These are phyloP conservation scores for Boletus coccyginus DNA, from an alignment of 768 basidiomycete genomes.

Conservation along the genomic window DNA sequence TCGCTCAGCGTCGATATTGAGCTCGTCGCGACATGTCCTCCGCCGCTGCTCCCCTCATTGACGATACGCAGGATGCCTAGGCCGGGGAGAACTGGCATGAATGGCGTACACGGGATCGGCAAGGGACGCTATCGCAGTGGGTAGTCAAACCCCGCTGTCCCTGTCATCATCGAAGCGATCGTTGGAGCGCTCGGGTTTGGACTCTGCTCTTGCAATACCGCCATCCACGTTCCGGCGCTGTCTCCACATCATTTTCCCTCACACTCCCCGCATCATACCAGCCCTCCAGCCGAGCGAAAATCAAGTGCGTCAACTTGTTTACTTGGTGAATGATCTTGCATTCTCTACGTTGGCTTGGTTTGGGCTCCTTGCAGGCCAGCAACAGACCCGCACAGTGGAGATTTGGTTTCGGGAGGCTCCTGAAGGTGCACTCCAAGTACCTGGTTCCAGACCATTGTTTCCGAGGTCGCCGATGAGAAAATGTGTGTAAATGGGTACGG, in stretches of 20 bases:
- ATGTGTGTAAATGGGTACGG: not conserved
- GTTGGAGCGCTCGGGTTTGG: not conserved
- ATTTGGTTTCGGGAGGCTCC: too few relatives aligned
- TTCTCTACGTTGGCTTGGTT: not conserved
- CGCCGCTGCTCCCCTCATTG: conserved; percentile 21
- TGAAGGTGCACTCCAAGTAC: too few relatives aligned
- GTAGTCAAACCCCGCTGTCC: conserved; percentile 35
- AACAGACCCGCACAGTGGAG: not conserved
- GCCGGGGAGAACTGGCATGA: conserved; percentile 19
- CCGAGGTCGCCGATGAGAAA: not conserved
- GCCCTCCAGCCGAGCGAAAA: conserved; percentile 34
- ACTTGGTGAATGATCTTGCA: not conserved
- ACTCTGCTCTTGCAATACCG: too few relatives aligned
- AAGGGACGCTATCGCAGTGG: conserved; percentile 38
- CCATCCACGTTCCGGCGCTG: conserved; percentile 8
- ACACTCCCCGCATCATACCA: conserved; percentile 12
- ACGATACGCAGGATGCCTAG: conserved; percentile 25
- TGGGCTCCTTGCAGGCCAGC: not conserved
- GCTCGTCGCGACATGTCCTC: conserved; percentile 23
- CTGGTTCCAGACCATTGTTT: not conserved
- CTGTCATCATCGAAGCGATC: not conserved
- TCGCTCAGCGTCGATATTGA: conserved; percentile 33
- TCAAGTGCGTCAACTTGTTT: not conserved
- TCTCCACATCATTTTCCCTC: conserved; percentile 23
- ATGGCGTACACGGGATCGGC: conserved; percentile 39